A percentile compares a stretch with the other conserved stretches of the same genome.
These are phyloP conservation scores for Pleurostoma richardsiae DNA, from an alignment of 2,329 filamentous ascomycete species.

Conservation along the genomic window DNA sequence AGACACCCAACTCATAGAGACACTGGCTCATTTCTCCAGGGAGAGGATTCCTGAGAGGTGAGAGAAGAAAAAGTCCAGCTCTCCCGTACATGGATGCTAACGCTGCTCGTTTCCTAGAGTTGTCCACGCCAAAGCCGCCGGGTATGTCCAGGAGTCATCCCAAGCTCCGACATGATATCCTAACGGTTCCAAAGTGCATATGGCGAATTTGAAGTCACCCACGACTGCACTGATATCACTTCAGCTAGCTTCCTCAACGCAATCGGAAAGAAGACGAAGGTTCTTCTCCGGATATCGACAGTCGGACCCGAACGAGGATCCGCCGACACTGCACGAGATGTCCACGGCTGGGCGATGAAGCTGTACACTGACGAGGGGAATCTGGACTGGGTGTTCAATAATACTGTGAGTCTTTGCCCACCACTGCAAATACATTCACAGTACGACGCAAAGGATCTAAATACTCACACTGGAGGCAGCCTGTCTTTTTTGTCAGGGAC, in stretches of 20 bases:
- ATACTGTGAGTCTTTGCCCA: slow-evolving; percentile 1
- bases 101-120: slow-evolving; percentile 12
- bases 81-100: not conserved
- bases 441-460: slow-evolving; percentile 36
- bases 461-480: slow-evolving; percentile 9
- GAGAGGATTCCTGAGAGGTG: slow-evolving; percentile 52
- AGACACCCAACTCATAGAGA: slow-evolving; percentile 50
- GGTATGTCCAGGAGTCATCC: not conserved
- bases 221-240: slow-evolving; percentile 52
- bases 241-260: slow-evolving; percentile 46
- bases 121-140: slow-evolving; percentile 45
- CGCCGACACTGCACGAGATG: slow-evolving; percentile 56
- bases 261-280: slow-evolving; percentile 47
- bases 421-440: slow-evolving; percentile 30
- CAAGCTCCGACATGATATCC: not conserved
- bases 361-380: slow-evolving; percentile 65
- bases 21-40: slow-evolving; percentile 51
- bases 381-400: slow-evolving; percentile 41
- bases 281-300: slow-evolving; percentile 53
- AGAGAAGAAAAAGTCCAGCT: not conserved
- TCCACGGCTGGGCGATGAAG: slow-evolving; percentile 58
- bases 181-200: slow-evolving; percentile 32
- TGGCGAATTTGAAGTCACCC: slow-evolving; percentile 56
- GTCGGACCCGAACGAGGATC: slow-evolving; percentile 15
- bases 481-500: slow-evolving; percentile 41